Percentiles rank a stretch among this genome's conserved stretches.
Conservation (phyloP, 2,329 filamentous ascomycete species). For the Fusarium duplospermum region DNA sequence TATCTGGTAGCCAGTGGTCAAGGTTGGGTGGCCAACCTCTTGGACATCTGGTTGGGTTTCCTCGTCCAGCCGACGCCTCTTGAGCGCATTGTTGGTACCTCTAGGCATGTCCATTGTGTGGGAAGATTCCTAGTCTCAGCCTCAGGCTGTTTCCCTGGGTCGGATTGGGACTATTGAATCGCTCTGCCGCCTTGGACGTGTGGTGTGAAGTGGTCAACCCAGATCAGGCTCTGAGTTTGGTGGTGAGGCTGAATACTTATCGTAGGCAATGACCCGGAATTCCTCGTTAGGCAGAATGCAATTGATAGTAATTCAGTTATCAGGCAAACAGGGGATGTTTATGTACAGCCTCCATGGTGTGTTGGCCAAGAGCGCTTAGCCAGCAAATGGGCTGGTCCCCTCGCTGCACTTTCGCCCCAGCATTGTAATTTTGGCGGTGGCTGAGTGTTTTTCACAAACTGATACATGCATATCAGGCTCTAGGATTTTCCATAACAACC, state of each 20-base stretch:
- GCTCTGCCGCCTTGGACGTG: neutral
- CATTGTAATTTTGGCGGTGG: constrained; percentile 4
- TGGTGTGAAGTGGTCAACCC: neutral
- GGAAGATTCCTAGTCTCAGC: rapidly evolving
- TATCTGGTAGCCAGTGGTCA: neutral
- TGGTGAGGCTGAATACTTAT: neutral
- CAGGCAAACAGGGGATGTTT: neutral
- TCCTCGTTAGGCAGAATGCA: neutral
- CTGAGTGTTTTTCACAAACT: neutral
- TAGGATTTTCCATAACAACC: neutral
- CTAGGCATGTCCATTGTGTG: neutral
- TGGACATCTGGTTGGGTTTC: neutral
- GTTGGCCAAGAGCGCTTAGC: neutral
- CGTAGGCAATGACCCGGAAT: neutral
- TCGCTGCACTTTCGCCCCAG: neutral
- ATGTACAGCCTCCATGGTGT: neutral
- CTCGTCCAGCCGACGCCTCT: constrained; percentile 1
- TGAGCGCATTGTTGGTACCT: neutral
- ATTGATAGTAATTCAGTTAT: neutral
- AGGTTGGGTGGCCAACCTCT: too few species aligned
- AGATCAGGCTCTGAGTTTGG: neutral
- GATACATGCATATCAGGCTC: constrained; percentile 1
- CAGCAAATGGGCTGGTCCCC: neutral
- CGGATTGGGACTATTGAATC: too few species aligned
- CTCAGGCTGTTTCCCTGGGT: neutral